Base-by-base conservation (phyloP, 371 early-diverging fungal species). In the Paraphysoderma sedebokerense region DNA sequence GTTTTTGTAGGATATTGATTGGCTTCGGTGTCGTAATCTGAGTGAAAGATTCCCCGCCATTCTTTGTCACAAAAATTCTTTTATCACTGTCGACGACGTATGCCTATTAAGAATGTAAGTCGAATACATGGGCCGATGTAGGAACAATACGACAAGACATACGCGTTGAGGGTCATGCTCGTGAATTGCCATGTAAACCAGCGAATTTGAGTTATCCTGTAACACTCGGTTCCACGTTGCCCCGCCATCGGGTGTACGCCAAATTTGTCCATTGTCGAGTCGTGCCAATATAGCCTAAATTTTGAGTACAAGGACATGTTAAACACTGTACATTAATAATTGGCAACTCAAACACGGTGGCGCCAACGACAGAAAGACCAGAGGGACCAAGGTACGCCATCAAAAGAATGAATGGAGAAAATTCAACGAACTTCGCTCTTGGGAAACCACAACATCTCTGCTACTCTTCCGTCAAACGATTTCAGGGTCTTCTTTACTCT, bases 31-130 rank as follows among this genome's bases (percentile, higher is more conserved):
- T 51, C 1, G 49, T 56, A 28, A 89, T 52, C 13, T 51, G 40
- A 20, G 68, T 65, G 52, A 83, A 75, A 20, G 64, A 79, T 38
- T 59, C 57, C 2, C 80, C 92, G 19, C 66, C 67, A 50, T 92
- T 83, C 19, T 63, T 68, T 0, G 92, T 87, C 24, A 68, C 63
- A 44, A 65, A 74, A 52, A 54, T 2, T 56, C 56, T 0, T 77
- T 60, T 68, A n/a, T 5, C n/a, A n/a, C n/a, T n/a, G n/a, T n/a
- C n/a, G n/a, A 91, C 57, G 42, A 91, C 72, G 44, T 74, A 86
- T 4, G 84, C 83, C 61, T 63, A 55, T 5, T 17, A 33, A 41
- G 23, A 42, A 15, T 46, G 52, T 13, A 9, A 32, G 17, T 30
- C 37, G 12, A 5, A 12, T 15, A 19, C n/a, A 5, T 32, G n/a